Percentiles rank a stretch among this genome's conserved stretches.
phyloP scores from a whole-genome alignment of 352 stramenopile genomes.

The Pythium phragmiticola region DNA sequence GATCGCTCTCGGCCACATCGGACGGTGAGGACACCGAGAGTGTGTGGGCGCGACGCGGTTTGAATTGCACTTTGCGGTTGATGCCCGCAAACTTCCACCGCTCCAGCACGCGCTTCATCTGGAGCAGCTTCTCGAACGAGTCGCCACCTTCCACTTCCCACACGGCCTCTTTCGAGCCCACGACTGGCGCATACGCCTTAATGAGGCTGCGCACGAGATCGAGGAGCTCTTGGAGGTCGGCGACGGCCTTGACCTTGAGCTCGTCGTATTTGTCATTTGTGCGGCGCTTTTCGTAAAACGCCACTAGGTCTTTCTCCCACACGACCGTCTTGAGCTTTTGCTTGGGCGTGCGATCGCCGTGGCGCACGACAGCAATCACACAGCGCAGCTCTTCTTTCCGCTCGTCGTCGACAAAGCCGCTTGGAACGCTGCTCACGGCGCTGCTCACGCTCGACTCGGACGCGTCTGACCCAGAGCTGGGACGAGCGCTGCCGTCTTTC shows the following conservation, averaged over 20 bases:
- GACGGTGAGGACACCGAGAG: conserved; percentile 28
- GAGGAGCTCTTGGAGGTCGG: conserved; percentile 77
- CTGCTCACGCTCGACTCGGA: conserved; percentile 71
- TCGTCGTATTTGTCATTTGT: conserved; percentile 80
- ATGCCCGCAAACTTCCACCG: conserved; percentile 96
- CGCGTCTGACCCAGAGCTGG: conserved; percentile 62
- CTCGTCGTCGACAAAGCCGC: conserved; percentile 56
- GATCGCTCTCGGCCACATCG: conserved; percentile 35
- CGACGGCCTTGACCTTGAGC: conserved; percentile 82
- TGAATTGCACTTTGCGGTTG: conserved; percentile 96
- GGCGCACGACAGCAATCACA: conserved; percentile 98
- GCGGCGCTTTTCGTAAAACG: conserved; percentile 72
- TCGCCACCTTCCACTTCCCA: conserved; percentile 86
- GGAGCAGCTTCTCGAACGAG: conserved; percentile 90
- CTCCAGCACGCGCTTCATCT: conserved; percentile 97
- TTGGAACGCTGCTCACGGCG: conserved; percentile 57
- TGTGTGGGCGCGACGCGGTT: conserved; percentile 68
- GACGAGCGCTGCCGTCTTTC: conserved; percentile 33
- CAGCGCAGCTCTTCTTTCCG: conserved; percentile 96
- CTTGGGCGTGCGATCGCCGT: conserved; percentile 99
- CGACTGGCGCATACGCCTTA: conserved; percentile 72
- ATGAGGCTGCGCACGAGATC: conserved; percentile 80
- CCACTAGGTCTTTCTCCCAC: conserved; percentile 82
- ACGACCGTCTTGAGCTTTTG: conserved; percentile 98
- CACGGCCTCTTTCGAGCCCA: conserved; percentile 81